These are phyloP conservation scores for Metschnikowia continentalis DNA, from an alignment of 805 yeast genomes.

Conservation along the genomic window DNA sequence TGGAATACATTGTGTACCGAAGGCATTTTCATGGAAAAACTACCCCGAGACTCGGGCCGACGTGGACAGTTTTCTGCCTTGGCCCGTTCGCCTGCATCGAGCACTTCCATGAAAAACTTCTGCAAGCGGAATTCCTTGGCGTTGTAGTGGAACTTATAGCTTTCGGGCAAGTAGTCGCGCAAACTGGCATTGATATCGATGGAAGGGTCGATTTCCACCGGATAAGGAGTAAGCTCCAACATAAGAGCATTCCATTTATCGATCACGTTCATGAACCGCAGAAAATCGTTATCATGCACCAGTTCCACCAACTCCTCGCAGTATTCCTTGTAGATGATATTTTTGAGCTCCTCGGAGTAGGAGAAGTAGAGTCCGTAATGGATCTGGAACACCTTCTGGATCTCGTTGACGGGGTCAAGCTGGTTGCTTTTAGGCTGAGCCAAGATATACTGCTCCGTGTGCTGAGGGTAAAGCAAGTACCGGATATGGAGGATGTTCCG, in stretches of 20 bases:
- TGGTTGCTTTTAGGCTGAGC: conserved; percentile 52
- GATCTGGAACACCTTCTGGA: conserved; percentile 44
- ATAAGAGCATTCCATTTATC: conserved; percentile 41
- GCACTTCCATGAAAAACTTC: conserved; percentile 15
- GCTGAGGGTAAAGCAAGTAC: conserved; percentile 33
- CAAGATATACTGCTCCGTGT: conserved; percentile 47
- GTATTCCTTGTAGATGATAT: conserved; percentile 31
- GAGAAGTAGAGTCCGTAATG: conserved; percentile 40
- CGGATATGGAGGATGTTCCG: conserved; percentile 29
- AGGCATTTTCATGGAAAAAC: conserved; percentile 1
- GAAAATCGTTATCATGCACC: conserved; percentile 31
- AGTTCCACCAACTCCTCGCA: conserved; percentile 29
- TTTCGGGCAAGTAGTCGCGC: conserved; percentile 12
- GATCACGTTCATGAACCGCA: conserved; percentile 31
- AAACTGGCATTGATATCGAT: conserved; percentile 17
- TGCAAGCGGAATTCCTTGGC: conserved; percentile 14
- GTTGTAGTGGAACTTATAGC: conserved; percentile 7
- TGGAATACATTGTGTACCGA: conserved; percentile 1
- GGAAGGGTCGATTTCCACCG: conserved; percentile 15
- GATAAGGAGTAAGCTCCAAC: conserved; percentile 34
- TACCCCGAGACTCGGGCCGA: conserved; percentile 7
- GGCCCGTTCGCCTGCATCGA: conserved; percentile 15
- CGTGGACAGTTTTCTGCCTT: not conserved
- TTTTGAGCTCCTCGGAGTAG: conserved; percentile 28
- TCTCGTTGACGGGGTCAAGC: conserved; percentile 60